Evolutionary conservation across 1,139 yeast genomes (phyloP), one percentile per base, ranked within the genome.

Genomic region (Geotrichum klebahnii): DNA sequence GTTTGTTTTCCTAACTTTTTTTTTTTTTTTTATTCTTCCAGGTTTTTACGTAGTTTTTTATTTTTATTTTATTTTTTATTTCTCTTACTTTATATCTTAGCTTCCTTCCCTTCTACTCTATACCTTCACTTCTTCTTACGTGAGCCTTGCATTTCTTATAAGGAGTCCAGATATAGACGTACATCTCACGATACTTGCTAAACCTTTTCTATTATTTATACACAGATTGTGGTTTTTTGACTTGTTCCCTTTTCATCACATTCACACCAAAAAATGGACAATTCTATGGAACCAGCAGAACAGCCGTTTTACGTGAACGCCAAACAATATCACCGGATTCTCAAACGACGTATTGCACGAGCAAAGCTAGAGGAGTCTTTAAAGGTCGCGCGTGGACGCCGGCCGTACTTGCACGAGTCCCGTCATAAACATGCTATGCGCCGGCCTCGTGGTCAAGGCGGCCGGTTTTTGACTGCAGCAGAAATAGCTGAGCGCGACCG

Each of bases 341-440:
- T 94, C 59, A 92, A 92, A 67, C 78, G 99, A 61, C 79, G 99
- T 60, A 78, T 88, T 45, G 97, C 98, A 0, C 75, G 98, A 52
- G 97, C 97, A 6, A 86, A 84, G 66, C 76, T 92, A 48, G 98
- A 92, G 64, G 97, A 92, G 62, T 79, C 82, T 45, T 75, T 92
- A 56, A 84, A 87, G 63, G 86, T 86, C 8, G 94, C 95, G 22
- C 77, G 96, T 57, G 95, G 95, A 6, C 79, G 97, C 58, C 84
- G 85, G 63, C 98, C 98, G 2, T 94, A 94, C 66, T 70, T 94
- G 50, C 99, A 94, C 66, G 98, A 94, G 68, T 88, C 97, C 16
- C 79, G 99, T 61, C 99, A 94, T 68, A 92, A 92, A 67, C 99
- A 94, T 67, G 99, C 99, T 19, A 92, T 94, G 98, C 78, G 98